phyloP scores from a whole-genome alignment of 1,139 yeast species.

The Wickerhamomyces sp. region DNA sequence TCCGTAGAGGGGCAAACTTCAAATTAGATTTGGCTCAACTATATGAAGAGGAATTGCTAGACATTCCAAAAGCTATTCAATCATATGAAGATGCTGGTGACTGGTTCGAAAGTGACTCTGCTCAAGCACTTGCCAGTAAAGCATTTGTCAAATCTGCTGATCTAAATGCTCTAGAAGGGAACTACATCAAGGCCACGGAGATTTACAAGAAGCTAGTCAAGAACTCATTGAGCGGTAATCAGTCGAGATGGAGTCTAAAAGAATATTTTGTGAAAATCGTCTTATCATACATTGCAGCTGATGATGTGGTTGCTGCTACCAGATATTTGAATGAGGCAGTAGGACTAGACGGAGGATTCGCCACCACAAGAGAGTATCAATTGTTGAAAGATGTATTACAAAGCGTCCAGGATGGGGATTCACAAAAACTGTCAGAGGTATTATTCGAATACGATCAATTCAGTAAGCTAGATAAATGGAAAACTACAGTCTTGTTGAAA shows the following conservation, averaged over 20 bases:
- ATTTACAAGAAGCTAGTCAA: conserved; percentile 74
- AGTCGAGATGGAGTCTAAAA: conserved; percentile 87
- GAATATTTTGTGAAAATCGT: conserved; percentile 85
- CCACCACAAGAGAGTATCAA: conserved; percentile 71
- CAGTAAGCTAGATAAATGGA: conserved; percentile 85
- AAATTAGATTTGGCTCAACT: conserved; percentile 86
- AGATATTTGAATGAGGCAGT: conserved; percentile 61
- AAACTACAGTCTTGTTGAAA: conserved; percentile 78
- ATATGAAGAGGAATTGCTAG: conserved; percentile 70
- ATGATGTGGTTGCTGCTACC: conserved; percentile 81
- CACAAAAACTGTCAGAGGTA: conserved; percentile 67
- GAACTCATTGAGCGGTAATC: conserved; percentile 66
- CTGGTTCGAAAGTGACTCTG: conserved; percentile 91
- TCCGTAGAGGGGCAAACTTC: conserved; percentile 93
- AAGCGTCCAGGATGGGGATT: conserved; percentile 74
- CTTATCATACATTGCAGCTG: conserved; percentile 75
- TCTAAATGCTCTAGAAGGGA: conserved; percentile 68
- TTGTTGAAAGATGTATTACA: conserved; percentile 61
- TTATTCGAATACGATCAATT: conserved; percentile 86
- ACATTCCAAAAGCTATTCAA: conserved; percentile 60
- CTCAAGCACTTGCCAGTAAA: conserved; percentile 84
- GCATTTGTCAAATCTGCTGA: conserved; percentile 90
- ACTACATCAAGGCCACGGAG: conserved; percentile 69
- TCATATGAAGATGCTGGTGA: conserved; percentile 94
- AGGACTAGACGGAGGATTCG: conserved; percentile 75